A percentile compares a stretch with the other conserved stretches of the same genome.
Conservation (phyloP, 768 basidiomycete species). For the Mycena galericulata region DNA sequence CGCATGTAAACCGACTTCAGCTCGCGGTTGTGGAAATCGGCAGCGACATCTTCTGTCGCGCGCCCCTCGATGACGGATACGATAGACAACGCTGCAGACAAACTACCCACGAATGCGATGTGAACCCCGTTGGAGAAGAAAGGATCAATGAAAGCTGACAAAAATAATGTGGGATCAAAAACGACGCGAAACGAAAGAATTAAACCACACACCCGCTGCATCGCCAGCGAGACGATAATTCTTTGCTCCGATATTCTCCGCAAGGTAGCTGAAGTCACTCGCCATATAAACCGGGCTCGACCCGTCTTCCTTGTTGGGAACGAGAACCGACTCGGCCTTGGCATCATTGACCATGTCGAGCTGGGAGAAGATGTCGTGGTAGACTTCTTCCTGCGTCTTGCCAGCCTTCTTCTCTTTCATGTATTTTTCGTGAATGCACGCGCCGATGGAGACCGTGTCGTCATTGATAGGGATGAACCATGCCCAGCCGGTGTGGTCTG, state of each 20-base stretch:
- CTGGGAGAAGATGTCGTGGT: conserved; percentile 1
- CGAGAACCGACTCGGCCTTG: neutral
- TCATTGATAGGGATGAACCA: conserved; percentile 69
- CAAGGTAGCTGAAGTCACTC: conserved; percentile 12
- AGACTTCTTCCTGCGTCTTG: conserved; percentile 9
- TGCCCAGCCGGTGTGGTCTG: conserved; percentile 67
- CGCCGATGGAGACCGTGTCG: conserved; percentile 61
- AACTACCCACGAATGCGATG: conserved; percentile 51
- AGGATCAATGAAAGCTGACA: conserved; percentile 60
- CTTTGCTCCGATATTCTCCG: conserved; percentile 1
- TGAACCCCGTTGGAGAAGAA: conserved; percentile 69
- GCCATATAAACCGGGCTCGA: conserved; percentile 3
- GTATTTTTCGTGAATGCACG: no score
- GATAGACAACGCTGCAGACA: conserved; percentile 52
- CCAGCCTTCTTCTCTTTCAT: no score
- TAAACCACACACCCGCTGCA: conserved; percentile 6
- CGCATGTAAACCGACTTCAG: conserved; percentile 3
- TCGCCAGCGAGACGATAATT: conserved; percentile 13
- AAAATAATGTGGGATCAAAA: neutral
- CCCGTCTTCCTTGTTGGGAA: neutral
- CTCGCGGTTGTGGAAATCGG: conserved; percentile 42
- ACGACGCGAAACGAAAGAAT: neutral
- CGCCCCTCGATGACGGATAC: conserved; percentile 47
- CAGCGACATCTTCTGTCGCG: conserved; percentile 44
- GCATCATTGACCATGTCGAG: conserved; percentile 9